These are phyloP conservation scores for Ophiostoma sp. DNA, from an alignment of 2,329 filamentous ascomycete genomes.

Conservation along the genomic window DNA sequence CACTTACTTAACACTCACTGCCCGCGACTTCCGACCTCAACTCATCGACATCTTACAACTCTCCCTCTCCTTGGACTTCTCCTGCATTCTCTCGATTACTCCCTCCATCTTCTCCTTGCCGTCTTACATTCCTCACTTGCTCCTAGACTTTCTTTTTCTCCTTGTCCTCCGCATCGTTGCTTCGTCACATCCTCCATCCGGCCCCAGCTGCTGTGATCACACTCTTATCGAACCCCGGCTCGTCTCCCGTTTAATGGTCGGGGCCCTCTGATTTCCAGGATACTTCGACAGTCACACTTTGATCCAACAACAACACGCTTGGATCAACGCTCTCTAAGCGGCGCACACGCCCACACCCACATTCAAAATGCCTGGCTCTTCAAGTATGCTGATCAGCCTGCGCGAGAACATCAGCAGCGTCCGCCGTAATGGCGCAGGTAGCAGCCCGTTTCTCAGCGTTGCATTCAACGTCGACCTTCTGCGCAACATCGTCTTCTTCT, in stretches of 20 bases:
- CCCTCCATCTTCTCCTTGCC: background rate
- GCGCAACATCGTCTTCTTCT: constrained; percentile 80
- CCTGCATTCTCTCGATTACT: background rate
- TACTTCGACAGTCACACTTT: background rate
- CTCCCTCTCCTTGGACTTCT: background rate
- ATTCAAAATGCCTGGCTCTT: constrained; percentile 58
- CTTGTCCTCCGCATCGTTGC: background rate
- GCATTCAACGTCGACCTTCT: constrained; percentile 64
- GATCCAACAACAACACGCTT: background rate
- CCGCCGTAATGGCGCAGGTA: constrained; percentile 48
- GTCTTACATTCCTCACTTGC: background rate
- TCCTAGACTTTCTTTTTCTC: constrained; percentile 11
- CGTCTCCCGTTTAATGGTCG: background rate
- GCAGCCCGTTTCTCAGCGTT: constrained; percentile 48
- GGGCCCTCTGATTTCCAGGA: background rate
- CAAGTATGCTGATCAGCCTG: constrained; percentile 65
- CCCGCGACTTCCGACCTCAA: constrained; percentile 13
- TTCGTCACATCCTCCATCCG: background rate
- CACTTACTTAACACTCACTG: background rate
- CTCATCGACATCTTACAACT: background rate
- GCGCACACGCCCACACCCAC: background rate
- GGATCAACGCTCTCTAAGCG: background rate
- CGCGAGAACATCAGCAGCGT: constrained; percentile 60
- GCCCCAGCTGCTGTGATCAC: background rate
- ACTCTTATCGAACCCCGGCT: background rate